These are phyloP conservation scores for Phytophthora palmivora DNA, from an alignment of 352 stramenopile species.

Conservation along the genomic window DNA sequence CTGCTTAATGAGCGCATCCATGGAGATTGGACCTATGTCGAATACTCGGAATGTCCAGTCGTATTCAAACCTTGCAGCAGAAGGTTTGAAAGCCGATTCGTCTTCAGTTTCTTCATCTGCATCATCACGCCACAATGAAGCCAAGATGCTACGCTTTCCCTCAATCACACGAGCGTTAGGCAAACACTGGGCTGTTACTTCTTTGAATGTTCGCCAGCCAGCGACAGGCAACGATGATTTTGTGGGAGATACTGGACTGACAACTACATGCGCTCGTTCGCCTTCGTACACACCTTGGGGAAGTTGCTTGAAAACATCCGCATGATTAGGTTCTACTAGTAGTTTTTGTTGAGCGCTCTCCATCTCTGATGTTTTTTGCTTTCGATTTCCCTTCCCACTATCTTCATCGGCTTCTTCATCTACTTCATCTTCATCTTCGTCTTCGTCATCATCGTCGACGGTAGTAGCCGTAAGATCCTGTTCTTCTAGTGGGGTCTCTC, in stretches of 20 bases:
- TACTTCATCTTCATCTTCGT: constrained; percentile 50
- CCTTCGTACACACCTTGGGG: constrained; percentile 48
- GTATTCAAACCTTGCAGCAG: constrained; percentile 34
- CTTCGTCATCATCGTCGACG: constrained; percentile 46
- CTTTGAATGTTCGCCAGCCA: constrained; percentile 34
- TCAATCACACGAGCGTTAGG: constrained; percentile 26
- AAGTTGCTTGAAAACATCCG: constrained; percentile 34
- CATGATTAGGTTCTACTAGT: constrained; percentile 43
- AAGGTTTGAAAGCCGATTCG: neutral
- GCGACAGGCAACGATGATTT: neutral
- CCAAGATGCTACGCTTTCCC: constrained; percentile 28
- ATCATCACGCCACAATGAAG: constrained; percentile 38
- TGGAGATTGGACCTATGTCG: constrained; percentile 65
- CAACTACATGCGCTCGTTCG: constrained; percentile 48
- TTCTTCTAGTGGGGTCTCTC: constrained; percentile 56
- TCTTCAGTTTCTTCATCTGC: constrained; percentile 35
- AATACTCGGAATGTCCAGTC: constrained; percentile 74
- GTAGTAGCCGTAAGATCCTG: constrained; percentile 28
- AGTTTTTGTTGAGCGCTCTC: constrained; percentile 26
- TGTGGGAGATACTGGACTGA: constrained; percentile 10
- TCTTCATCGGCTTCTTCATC: constrained; percentile 41
- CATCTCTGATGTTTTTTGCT: constrained; percentile 12
- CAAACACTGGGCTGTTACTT: constrained; percentile 29
- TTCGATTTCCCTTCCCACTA: constrained; percentile 21
- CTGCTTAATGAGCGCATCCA: constrained; percentile 35